phyloP scores from a whole-genome alignment of 345 rosid species.

The Corchorus olitorius region DNA sequence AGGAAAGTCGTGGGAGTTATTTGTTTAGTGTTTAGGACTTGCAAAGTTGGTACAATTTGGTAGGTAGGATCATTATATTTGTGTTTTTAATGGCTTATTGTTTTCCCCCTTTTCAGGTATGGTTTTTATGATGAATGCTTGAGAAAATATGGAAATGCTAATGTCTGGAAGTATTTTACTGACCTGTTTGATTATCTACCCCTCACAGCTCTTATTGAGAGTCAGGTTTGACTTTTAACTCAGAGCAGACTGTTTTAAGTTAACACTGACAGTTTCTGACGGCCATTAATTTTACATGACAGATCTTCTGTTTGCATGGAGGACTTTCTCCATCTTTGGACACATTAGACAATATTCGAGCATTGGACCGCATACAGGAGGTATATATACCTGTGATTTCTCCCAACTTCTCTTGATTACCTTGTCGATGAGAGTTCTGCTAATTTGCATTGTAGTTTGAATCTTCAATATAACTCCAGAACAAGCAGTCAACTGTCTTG shows the following conservation, averaged over 20 bases:
- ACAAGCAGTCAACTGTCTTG: too few species aligned
- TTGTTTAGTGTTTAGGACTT: not conserved
- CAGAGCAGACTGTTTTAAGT: slow-evolving; percentile 13
- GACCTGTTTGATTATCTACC: slow-evolving; percentile 93
- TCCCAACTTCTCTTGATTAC: not conserved
- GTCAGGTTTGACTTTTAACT: slow-evolving; percentile 59
- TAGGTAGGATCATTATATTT: not conserved
- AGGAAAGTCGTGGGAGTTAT: not conserved
- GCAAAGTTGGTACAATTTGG: not conserved
- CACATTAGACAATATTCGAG: slow-evolving; percentile 86
- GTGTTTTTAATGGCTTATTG: not conserved
- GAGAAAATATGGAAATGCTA: slow-evolving; percentile 96
- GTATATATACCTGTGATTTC: slow-evolving; percentile 30
- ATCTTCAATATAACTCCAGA: not conserved
- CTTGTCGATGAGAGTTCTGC: not conserved
- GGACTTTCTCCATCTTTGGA: slow-evolving; percentile 95
- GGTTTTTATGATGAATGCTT: slow-evolving; percentile 95
- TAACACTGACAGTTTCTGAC: slow-evolving; percentile 18
- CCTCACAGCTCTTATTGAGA: slow-evolving; percentile 91
- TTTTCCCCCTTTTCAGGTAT: slow-evolving; percentile 55
- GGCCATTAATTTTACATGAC: slow-evolving; percentile 5
- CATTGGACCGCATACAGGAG: slow-evolving; percentile 97
- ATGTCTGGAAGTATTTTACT: slow-evolving; percentile 93
- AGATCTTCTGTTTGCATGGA: slow-evolving; percentile 96
- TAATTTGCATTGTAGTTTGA: not conserved